These are phyloP conservation scores for Rhizoclosmatium globosum DNA, from an alignment of 192 early-diverging fungal species.

Conservation along the genomic window DNA sequence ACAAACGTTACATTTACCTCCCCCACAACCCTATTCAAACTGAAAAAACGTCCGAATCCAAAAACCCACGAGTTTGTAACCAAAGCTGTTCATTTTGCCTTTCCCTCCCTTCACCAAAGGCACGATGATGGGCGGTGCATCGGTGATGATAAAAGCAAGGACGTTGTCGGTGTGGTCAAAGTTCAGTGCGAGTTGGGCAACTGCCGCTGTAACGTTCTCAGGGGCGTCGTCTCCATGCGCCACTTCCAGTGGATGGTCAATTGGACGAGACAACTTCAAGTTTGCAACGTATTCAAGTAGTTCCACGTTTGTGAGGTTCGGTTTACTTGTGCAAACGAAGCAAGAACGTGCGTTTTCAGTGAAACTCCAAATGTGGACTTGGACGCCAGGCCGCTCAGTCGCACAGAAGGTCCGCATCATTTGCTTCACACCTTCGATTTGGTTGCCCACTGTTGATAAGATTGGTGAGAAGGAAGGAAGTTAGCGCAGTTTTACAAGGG, in stretches of 20 bases:
- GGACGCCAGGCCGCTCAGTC: constrained; percentile 21
- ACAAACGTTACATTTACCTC: constrained; percentile 41
- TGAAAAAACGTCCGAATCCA: constrained; percentile 34
- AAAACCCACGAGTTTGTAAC: constrained; percentile 17
- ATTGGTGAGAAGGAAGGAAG: neutral
- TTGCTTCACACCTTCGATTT: constrained; percentile 40
- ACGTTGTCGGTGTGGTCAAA: constrained; percentile 36
- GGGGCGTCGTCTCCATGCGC: constrained; percentile 25
- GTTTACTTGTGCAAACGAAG: constrained; percentile 1
- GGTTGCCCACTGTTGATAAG: constrained; percentile 17
- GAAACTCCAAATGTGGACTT: constrained; percentile 34
- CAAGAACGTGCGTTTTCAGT: constrained; percentile 20
- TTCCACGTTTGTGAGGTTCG: neutral
- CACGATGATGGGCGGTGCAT: constrained; percentile 33
- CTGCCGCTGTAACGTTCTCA: constrained; percentile 37
- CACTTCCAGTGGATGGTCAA: neutral
- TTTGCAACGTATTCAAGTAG: constrained; percentile 14
- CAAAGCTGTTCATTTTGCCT: constrained; percentile 13
- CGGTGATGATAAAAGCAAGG: constrained; percentile 45
- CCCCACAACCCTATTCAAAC: constrained; percentile 38
- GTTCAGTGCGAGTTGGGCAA: constrained; percentile 6
- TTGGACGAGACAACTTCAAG: neutral
- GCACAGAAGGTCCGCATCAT: constrained; percentile 37
- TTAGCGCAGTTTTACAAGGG: neutral
- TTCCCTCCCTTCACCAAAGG: constrained; percentile 1